These are phyloP conservation scores for Raphanus raphanistrum DNA, from an alignment of 345 rosid genomes.

Conservation along the genomic window DNA sequence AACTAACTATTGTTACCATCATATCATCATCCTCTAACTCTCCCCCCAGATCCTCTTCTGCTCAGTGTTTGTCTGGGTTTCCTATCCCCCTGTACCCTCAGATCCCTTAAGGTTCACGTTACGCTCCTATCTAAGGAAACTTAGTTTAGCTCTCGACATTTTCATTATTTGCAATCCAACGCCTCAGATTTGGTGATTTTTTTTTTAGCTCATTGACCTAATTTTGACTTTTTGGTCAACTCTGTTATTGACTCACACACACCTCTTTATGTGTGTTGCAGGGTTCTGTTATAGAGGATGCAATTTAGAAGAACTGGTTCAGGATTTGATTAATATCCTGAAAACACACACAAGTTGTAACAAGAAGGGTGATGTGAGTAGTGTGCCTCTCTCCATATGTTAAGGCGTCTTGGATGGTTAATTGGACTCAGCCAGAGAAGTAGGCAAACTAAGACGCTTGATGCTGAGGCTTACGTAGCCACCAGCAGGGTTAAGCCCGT, in stretches of 20 bases:
- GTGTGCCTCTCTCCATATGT: slow-evolving; percentile 41
- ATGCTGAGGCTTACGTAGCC: slow-evolving; percentile 51
- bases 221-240: background rate
- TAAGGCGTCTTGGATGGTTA: slow-evolving; percentile 59
- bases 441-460: slow-evolving; percentile 48
- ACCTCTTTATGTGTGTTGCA: background rate
- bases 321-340: slow-evolving; percentile 27
- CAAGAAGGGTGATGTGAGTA: slow-evolving; percentile 42
- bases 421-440: slow-evolving; percentile 50
- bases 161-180: background rate
- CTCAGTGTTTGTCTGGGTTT: background rate
- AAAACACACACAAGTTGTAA: slow-evolving; percentile 15
- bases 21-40: background rate
- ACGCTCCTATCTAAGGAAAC: too few species aligned
- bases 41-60: background rate
- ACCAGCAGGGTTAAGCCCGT: slow-evolving; percentile 54
- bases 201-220: background rate
- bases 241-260: background rate
- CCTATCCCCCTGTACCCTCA: background rate
- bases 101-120: background rate
- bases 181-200: background rate
- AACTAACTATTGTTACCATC: background rate
- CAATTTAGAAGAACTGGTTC: slow-evolving; percentile 17
- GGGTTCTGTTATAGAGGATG: slow-evolving; percentile 1
- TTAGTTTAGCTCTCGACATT: background rate